Evolutionary conservation across 768 basidiomycete species (phyloP).

Genomic region (Jaapia argillacea): DNA sequence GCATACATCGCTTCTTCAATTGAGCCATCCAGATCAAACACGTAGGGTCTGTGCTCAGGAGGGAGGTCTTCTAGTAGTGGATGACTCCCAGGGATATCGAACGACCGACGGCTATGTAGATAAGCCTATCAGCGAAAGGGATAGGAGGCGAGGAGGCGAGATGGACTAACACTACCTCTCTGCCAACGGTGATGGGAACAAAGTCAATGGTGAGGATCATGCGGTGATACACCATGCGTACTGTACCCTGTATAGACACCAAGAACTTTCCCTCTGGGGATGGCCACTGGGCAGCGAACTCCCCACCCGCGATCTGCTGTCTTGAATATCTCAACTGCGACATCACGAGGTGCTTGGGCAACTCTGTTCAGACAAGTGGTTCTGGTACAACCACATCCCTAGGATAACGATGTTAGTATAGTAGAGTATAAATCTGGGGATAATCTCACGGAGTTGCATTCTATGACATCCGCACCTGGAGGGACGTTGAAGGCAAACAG

Average conservation of each 20-base stretch:
- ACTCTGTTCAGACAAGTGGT: slow-evolving; percentile 57
- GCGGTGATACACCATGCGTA: background rate
- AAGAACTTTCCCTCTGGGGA: slow-evolving; percentile 47
- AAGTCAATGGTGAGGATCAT: too few relatives aligned
- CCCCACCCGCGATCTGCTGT: slow-evolving; percentile 57
- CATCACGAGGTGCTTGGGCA: slow-evolving; percentile 44
- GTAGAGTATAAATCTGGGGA: too few relatives aligned
- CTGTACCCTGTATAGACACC: slow-evolving; percentile 62
- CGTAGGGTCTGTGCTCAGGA: slow-evolving; percentile 31
- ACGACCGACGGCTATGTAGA: too few relatives aligned
- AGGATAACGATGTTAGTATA: too few relatives aligned
- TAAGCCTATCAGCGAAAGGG: too few relatives aligned
- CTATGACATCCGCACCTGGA: slow-evolving; percentile 42
- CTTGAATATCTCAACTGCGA: slow-evolving; percentile 58
- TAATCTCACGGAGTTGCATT: slow-evolving; percentile 54
- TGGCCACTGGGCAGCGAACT: slow-evolving; percentile 31
- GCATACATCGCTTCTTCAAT: slow-evolving; percentile 33
- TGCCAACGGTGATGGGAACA: too few relatives aligned
- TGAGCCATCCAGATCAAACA: slow-evolving; percentile 52
- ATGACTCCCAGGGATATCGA: too few relatives aligned
- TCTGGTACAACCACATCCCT: too few relatives aligned
- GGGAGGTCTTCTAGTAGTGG: slow-evolving; percentile 22
- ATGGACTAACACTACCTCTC: too few relatives aligned
- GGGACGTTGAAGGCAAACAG: slow-evolving; percentile 34
- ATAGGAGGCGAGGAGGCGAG: too few relatives aligned